phyloP scores from a whole-genome alignment of 2,329 filamentous ascomycete genomes.

The Cadophora luteo-olivacea region DNA sequence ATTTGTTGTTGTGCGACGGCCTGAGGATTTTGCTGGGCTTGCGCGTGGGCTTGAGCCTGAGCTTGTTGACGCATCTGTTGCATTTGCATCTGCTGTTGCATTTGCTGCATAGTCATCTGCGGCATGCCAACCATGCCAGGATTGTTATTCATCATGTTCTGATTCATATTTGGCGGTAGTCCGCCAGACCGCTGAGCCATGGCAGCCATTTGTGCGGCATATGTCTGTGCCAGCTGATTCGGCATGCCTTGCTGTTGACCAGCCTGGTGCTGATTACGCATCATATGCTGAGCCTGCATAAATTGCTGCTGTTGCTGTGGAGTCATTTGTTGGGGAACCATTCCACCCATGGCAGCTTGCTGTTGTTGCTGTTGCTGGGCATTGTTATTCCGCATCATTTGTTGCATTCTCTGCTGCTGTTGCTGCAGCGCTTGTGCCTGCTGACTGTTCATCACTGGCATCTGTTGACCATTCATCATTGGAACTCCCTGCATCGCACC shows the following conservation, averaged over 20 bases:
- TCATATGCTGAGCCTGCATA: slow-evolving; percentile 23
- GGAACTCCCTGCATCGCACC: slow-evolving; percentile 63
- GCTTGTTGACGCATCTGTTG: slow-evolving; percentile 30
- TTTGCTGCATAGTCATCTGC: slow-evolving; percentile 44
- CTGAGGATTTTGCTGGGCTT: slow-evolving; percentile 38
- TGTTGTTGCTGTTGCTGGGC: slow-evolving; percentile 42
- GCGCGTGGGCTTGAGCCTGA: slow-evolving; percentile 44
- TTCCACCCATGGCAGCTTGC: slow-evolving; percentile 46
- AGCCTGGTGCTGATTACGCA: slow-evolving; percentile 23
- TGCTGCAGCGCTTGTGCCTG: slow-evolving; percentile 38
- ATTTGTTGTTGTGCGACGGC: slow-evolving; percentile 39
- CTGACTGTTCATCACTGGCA: slow-evolving; percentile 44
- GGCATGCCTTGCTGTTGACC: slow-evolving; percentile 43
- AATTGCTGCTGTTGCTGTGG: slow-evolving; percentile 30
- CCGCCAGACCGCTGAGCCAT: slow-evolving; percentile 31
- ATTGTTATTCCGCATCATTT: slow-evolving; percentile 37
- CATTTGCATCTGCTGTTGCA: slow-evolving; percentile 38
- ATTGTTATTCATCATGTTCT: slow-evolving; percentile 46
- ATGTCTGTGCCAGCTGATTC: slow-evolving; percentile 33
- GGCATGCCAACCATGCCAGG: slow-evolving; percentile 48
- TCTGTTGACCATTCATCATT: slow-evolving; percentile 52
- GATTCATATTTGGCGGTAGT: slow-evolving; percentile 40
- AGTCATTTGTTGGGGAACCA: slow-evolving; percentile 45
- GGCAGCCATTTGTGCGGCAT: slow-evolving; percentile 35
- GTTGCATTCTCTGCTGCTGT: slow-evolving; percentile 44